A percentile compares a stretch with the other conserved stretches of the same genome.
These are phyloP conservation scores for Wakefieldia striispora DNA, from an alignment of 768 basidiomycete genomes.

Conservation along the genomic window DNA sequence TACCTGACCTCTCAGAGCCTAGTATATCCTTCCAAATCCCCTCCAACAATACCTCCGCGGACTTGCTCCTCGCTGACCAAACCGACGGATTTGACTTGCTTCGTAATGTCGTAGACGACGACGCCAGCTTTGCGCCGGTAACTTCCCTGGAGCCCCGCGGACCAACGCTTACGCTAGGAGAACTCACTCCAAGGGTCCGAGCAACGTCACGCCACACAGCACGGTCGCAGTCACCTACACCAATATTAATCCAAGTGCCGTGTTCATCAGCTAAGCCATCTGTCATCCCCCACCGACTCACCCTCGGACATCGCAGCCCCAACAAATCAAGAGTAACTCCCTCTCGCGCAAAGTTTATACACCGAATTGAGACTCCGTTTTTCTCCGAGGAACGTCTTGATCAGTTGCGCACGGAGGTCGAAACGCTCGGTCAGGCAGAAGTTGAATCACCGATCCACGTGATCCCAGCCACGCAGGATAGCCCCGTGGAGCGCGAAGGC, in stretches of 20 bases:
- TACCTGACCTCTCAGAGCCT: constrained; percentile 51
- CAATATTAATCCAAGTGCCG: not conserved
- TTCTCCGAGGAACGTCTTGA: constrained; percentile 29
- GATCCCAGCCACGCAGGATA: not conserved
- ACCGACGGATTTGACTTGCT: constrained; percentile 42
- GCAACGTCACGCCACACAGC: not conserved
- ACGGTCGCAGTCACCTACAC: constrained; percentile 13
- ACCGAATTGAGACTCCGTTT: constrained; percentile 7
- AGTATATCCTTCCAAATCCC: constrained; percentile 52
- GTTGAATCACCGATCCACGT: constrained; percentile 4
- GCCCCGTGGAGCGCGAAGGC: not conserved
- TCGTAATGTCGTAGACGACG: constrained; percentile 21
- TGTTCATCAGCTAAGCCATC: constrained; percentile 17
- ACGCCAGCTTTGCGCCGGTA: constrained; percentile 39
- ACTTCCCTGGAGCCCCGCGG: constrained; percentile 25
- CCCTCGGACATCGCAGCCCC: constrained; percentile 14
- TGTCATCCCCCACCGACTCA: constrained; percentile 5
- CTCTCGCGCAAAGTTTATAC: not conserved
- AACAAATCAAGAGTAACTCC: constrained; percentile 13
- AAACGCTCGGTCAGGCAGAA: constrained; percentile 12
- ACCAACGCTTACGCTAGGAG: constrained; percentile 36
- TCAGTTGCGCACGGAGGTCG: constrained; percentile 17
- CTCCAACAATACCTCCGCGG: constrained; percentile 29
- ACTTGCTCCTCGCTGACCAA: constrained; percentile 41
- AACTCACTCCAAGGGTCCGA: constrained; percentile 40